A percentile compares a stretch with the other conserved stretches of the same genome.
These are phyloP conservation scores for Amaranthus hypochondriacus DNA, from an alignment of 148 eudicot genomes.

Conservation along the genomic window DNA sequence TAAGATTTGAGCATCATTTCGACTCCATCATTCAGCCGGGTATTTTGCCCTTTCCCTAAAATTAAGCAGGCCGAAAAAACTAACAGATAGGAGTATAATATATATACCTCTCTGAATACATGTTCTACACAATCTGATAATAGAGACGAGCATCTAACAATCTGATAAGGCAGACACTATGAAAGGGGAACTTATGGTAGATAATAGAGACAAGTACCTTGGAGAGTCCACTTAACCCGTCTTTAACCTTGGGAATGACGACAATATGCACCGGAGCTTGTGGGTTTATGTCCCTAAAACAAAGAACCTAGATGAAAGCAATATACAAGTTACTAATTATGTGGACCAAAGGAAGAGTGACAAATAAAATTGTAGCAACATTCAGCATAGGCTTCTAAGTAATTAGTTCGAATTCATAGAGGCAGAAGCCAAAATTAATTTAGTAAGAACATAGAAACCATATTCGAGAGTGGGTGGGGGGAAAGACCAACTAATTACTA, in stretches of 20 bases:
- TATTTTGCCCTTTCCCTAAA: neutral
- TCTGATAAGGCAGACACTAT: neutral
- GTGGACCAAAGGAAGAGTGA: neutral
- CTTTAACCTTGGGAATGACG: conserved; percentile 78
- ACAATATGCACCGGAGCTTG: conserved; percentile 84
- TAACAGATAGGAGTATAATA: neutral
- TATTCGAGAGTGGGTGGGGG: no score
- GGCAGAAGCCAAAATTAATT: neutral
- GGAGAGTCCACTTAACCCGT: conserved; percentile 79
- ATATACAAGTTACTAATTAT: conserved; percentile 5
- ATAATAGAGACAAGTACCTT: conserved; percentile 32
- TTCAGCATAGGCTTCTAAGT: neutral
- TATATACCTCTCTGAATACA: neutral
- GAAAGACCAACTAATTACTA: no score
- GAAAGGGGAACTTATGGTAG: neutral
- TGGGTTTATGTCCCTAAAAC: conserved; percentile 81
- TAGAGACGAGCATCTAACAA: neutral
- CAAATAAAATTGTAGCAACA: neutral
- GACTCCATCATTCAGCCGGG: neutral
- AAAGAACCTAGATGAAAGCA: conserved; percentile 61
- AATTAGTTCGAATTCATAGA: neutral
- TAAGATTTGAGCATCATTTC: neutral
- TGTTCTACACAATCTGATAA: neutral
- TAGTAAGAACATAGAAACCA: no score
- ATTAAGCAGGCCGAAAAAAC: neutral